A percentile compares a stretch with the other conserved stretches of the same genome.
Evolutionary conservation across 805 yeast genomes (phyloP).

Genomic region (Spathaspora passalidarum): DNA sequence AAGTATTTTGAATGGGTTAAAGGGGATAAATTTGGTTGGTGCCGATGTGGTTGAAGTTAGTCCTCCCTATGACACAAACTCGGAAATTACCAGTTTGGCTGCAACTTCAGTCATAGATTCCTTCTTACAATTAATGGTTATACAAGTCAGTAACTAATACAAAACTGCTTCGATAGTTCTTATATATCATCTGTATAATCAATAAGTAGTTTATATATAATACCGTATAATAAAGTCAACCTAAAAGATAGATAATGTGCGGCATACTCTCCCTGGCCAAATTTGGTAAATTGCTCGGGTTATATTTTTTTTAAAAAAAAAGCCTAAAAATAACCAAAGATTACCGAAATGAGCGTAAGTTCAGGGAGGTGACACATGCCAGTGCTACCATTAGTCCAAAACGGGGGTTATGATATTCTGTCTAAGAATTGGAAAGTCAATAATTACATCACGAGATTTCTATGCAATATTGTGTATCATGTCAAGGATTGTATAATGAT

Average conservation of each 20-base stretch:
- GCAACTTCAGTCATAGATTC: slow-evolving; percentile 24
- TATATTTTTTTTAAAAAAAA: not conserved
- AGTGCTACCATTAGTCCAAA: not conserved
- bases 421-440: no score
- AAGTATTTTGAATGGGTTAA: slow-evolving; percentile 23
- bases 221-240: not conserved
- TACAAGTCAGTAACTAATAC: not conserved
- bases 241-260: not conserved
- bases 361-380: no score
- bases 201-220: not conserved
- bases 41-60: slow-evolving; percentile 29
- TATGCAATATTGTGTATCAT: no score
- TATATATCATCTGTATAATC: not conserved
- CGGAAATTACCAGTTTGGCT: slow-evolving; percentile 25
- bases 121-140: slow-evolving; percentile 21
- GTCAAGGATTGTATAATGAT: no score
- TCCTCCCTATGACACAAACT: slow-evolving; percentile 24
- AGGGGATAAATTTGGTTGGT: slow-evolving; percentile 26
- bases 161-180: not conserved
- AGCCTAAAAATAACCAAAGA: not conserved
- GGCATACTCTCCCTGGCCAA: not conserved
- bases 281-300: not conserved
- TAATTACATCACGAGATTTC: no score
- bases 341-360: no score
- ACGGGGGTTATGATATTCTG: not conserved